Percentiles rank a stretch among this genome's conserved stretches.
phyloP scores from a whole-genome alignment of 2,329 filamentous ascomycete species.

The Aspergillus jensenii region DNA sequence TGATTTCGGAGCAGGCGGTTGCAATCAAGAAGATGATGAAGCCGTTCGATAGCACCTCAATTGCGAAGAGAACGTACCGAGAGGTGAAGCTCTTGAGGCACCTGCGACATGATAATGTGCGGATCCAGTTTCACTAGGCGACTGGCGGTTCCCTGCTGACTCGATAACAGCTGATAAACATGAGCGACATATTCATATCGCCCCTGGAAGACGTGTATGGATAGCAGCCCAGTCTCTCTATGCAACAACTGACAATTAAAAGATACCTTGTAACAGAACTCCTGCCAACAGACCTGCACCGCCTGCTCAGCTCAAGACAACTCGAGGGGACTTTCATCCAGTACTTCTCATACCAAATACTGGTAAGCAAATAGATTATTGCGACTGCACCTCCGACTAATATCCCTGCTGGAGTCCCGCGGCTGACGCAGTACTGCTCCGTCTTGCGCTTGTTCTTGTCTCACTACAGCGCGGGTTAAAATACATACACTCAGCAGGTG shows the following conservation, averaged over 20 bases:
- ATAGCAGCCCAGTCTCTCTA: background rate
- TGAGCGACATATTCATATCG: conserved; percentile 99
- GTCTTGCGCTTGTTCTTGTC: conserved; percentile 40
- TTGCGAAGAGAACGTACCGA: conserved; percentile 95
- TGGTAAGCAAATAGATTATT: conserved; percentile 60
- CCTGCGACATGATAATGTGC: conserved; percentile 91
- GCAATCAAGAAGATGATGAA: conserved; percentile 99
- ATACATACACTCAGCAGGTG: conserved; percentile 97
- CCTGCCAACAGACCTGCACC: conserved; percentile 92
- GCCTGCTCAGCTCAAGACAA: conserved; percentile 88
- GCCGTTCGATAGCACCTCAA: conserved; percentile 94
- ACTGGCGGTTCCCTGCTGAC: conserved; percentile 8
- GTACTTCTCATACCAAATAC: conserved; percentile 98
- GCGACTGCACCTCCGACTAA: conserved; percentile 16
- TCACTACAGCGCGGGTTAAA: conserved; percentile 79
- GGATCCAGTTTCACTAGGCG: conserved; percentile 21
- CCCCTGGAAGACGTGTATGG: conserved; percentile 95
- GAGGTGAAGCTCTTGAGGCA: conserved; percentile 98
- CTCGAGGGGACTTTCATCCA: conserved; percentile 99
- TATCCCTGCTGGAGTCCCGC: background rate
- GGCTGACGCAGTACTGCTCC: background rate
- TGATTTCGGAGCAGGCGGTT: conserved; percentile 93
- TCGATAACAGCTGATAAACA: conserved; percentile 76
- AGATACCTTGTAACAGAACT: conserved; percentile 99
- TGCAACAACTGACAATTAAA: conserved; percentile 15